Base-by-base conservation (phyloP, 164 flowering plant genomes). In the Platanus orientalis region DNA sequence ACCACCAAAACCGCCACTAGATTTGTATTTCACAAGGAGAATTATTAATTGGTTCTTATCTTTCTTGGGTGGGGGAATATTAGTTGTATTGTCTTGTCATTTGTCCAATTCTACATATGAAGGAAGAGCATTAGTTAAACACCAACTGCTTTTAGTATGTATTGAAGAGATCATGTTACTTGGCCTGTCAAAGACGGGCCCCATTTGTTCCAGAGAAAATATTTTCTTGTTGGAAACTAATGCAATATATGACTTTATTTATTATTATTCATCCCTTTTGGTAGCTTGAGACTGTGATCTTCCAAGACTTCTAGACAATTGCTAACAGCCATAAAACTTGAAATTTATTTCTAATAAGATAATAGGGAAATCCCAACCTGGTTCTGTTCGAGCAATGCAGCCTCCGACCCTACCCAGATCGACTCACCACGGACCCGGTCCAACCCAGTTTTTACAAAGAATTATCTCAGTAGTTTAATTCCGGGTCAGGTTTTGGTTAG, bases 11-110 rank as follows among this genome's bases (percentile, higher is more conserved):
- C 79, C 52, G 52, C 80, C 16, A 83, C 84, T 1, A 77, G 87
- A 79, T 83, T 83, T 70, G 79, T 80, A 17, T 83, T 83, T 54
- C 87, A 83, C 77, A 83, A 80, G 56, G 87, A 83, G 64, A 70
- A 75, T 57, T 79, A 68, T 61, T 83, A 65, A 54, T 20, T 6
- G 34, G 3, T 40, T 49, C 30, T 0, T 23, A 1, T 34, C 28
- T 47, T 25, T 55, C 44, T 40, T 21, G 47, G 6, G 53, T 40
- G 26, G 53, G 65, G 26, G 1, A 23, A 28, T 20, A 45, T 50
- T 30, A 60, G 34, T 16, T 44, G 34, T 7, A 60, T 30, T 4
- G 54, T 60, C 63, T 59, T 42, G n/a, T n/a, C n/a, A n/a, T n/a
- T n/a, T n/a, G n/a, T n/a, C n/a, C n/a, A n/a, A n/a, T n/a, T n/a